Evolutionary conservation across 306 rosid genomes (phyloP), one percentile per base, ranked within the genome.

Genomic region (Quercus cerris): DNA sequence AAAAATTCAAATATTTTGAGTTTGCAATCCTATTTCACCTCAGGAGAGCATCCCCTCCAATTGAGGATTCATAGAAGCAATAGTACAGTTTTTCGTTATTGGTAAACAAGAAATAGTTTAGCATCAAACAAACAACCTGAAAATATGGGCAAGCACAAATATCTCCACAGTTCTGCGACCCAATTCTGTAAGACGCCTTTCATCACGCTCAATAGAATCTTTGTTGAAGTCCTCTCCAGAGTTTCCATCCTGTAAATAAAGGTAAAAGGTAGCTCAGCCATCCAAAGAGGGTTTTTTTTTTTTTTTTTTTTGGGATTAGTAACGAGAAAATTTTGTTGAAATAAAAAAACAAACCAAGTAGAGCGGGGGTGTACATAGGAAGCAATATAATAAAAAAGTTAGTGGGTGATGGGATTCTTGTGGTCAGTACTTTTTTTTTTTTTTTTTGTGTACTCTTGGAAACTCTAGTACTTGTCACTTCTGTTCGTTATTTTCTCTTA

Each of bases 91-190:
- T 41, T 41, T 41, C 12, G 12, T 41, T 41, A 41, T 41, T 41
- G 46, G 46, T 41, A 41, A 41, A 41, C 11, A 41, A 41, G 46
- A 41, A 41, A 41, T 41, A 41, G 46, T 41, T 41, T 41, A 41
- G 46, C 46, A 56, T 51, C 51, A 74, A 61, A 62, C 51, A 20
- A 28, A 18, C 23, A 83, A 96, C 99, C 98, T 93, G 86, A 89
- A 96, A 70, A 96, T 91, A 83, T 96, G 98, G 23, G 93, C 94
- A 85, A 96, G 98, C 81, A 91, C 97, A 91, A 93, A 96, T 86
- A 96, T 96, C 87, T 96, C 99, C 78, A 96, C 94, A 86, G 98
- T 96, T 84, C 97, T 93, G 38, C 98, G 97, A 70, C 99, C 99
- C 84, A 96, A 83, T 86, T 96, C 98, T 20, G 98, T 93, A 67